Evolutionary conservation across 108 stramenopile species (phyloP), one percentile per base, ranked within the genome.

Genomic region (Nitzschia palea): DNA sequence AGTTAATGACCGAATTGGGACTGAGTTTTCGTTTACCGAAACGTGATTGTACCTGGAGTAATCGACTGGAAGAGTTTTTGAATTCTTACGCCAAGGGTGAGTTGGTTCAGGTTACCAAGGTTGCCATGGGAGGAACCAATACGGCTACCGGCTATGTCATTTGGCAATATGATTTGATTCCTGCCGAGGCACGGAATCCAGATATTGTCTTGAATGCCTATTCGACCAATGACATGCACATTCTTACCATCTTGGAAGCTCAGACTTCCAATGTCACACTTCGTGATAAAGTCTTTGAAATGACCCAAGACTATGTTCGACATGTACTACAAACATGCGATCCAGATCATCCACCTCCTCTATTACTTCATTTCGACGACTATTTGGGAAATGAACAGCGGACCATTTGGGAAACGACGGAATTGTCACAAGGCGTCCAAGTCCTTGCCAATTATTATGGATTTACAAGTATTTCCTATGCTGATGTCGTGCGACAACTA

Each of bases 171-270:
- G 82, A 79, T 20, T 62, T 93, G 43, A 62, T 89, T 44, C 83
- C 85, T 0, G 81, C 67, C 4, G 85, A 88, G 68, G 62, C 67
- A 17, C 60, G 56, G 14, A 32, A 85, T 67, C 88, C 91, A 3
- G 91, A 93, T 60, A 70, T 93, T 37, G 63, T 93, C 0, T 78
- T 93, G 29, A 87, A 88, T 79, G 85, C 85, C 18, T 93, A 93
- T 56, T 74, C 86, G 0, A 88, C 88, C 20, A 93, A 93, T 68
- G 89, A 90, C 65, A 83, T 90, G 86, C 89, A 90, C 60, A 83
- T 84, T 60, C 77, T 81, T 62, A 84, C 78, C 18, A 64, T 73
- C 26, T 22, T 70, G 57, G 82, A 83, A 65, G 77, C 77, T 1
- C n/a, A 71, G 55, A 17, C 45, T 2, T 59, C 71, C 44, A 86